Conservation (phyloP, 2,329 filamentous ascomycete species). For the Phialemoniopsis sp. region DNA sequence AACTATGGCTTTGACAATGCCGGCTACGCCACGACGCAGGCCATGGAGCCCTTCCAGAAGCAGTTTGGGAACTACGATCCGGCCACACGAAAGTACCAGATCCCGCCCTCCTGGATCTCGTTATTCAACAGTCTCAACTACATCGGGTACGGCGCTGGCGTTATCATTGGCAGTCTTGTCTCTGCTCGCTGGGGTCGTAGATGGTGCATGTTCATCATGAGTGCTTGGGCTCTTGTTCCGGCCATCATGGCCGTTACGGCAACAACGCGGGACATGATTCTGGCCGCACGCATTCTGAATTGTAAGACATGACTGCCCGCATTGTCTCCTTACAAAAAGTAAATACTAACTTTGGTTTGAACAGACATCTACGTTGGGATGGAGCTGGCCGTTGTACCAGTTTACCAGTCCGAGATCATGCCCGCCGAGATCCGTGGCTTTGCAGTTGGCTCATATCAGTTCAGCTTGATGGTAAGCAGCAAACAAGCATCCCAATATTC, state of each 20-base stretch:
- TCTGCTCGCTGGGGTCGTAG: constrained; percentile 24
- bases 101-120: constrained; percentile 25
- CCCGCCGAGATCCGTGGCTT: constrained; percentile 22
- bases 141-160: constrained; percentile 23
- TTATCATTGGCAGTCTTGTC: constrained; percentile 20
- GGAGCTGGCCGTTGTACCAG: constrained; percentile 30
- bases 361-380: constrained; percentile 33
- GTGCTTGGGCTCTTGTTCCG: constrained; percentile 23
- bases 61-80: constrained; percentile 24
- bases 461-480: constrained; percentile 19
- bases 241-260: constrained; percentile 26
- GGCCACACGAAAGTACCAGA: constrained; percentile 12
- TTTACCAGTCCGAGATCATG: constrained; percentile 26
- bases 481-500: not conserved
- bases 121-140: constrained; percentile 28
- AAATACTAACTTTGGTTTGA: too few species aligned
- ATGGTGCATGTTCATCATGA: constrained; percentile 29
- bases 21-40: constrained; percentile 28
- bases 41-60: constrained; percentile 28
- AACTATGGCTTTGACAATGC: constrained; percentile 35
- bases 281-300: constrained; percentile 27
- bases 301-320: too few species aligned
- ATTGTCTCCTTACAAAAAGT: too few species aligned
- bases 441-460: constrained; percentile 27
- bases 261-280: constrained; percentile 19